Evolutionary conservation across 371 early-diverging fungal genomes (phyloP).

Genomic region (Saksenaea vasiformis): DNA sequence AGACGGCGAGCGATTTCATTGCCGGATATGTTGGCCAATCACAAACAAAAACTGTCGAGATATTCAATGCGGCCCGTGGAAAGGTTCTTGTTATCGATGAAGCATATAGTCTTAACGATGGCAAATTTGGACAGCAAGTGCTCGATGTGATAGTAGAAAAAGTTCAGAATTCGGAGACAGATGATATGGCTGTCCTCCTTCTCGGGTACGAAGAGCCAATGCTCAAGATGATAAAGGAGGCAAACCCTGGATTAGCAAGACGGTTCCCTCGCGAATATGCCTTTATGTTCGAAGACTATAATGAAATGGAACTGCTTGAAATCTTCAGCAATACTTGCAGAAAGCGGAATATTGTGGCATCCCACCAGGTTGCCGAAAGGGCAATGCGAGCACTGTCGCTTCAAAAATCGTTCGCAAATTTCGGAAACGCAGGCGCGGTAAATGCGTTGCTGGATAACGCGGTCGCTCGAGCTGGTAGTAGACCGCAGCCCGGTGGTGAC

Average conservation of each 20-base stretch:
- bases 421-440: not conserved
- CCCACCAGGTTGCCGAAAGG: not conserved
- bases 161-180: not conserved
- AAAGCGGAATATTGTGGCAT: not conserved
- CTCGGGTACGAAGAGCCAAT: not conserved
- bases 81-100: not conserved
- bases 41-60: not conserved
- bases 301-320: not conserved
- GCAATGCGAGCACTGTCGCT: not conserved
- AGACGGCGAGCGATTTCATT: not conserved
- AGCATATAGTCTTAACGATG: not conserved
- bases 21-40: not conserved
- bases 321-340: not conserved
- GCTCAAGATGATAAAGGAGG: not conserved
- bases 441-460: not conserved
- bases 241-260: not conserved
- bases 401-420: not conserved
- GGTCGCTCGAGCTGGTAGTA: not conserved
- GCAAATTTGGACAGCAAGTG: not conserved
- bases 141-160: not conserved
- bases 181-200: not conserved
- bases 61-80: not conserved
- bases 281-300: not conserved
- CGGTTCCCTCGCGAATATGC: not conserved
- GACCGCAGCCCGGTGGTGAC: not conserved